Base-by-base conservation (phyloP, 2,329 filamentous ascomycete genomes). In the Colletotrichum siamense region DNA sequence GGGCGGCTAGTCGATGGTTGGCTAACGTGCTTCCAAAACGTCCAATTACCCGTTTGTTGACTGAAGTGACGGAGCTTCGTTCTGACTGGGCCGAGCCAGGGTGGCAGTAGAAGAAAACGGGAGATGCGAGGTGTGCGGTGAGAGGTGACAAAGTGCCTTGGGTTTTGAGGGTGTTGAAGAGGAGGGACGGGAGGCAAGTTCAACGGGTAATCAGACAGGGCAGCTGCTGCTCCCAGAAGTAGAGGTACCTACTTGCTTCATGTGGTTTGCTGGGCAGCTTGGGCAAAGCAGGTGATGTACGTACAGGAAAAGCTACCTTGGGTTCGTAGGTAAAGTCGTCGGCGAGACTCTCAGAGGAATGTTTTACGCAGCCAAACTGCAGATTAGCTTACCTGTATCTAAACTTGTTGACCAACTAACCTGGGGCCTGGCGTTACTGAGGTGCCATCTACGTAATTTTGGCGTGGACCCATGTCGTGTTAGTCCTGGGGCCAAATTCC, bases 371-470 rank as follows among this genome's bases (percentile, higher is more conserved):
- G 44, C 44, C 4, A 52, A 52, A 22, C n/a, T 22, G 44, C 44
- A 49, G 44, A 12, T 22, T 49, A 49, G 44, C n/a, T 49, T 52
- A 22, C 44, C 44, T 8, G 44, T 52, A 13, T 8, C 44, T 22
- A 7, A 22, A 22, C 6, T 52, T 22, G 10, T 52, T 52, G 44
- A 22, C 44, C 44, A 52, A 22, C 44, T 52, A 22, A 22, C n/a
- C 44, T 22, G n/a, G n/a, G 44, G 44, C 44, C 44, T n/a, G 26
- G 34, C 30, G 34, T 16, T 55, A 24, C 26, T 65, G 30, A 49
- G 24, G 70, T 65, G 59, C 63, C 64, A 65, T 67, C 69, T 44
- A 73, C 74, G 74, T 73, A 76, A 73, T 76, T 39, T 39, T 28
- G 59, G 62, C n/a, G 39, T 57, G 24, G 39, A 55, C 34, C 70